These are phyloP conservation scores for Epichloe uncinata DNA, from an alignment of 2,329 filamentous ascomycete genomes.

Conservation along the genomic window DNA sequence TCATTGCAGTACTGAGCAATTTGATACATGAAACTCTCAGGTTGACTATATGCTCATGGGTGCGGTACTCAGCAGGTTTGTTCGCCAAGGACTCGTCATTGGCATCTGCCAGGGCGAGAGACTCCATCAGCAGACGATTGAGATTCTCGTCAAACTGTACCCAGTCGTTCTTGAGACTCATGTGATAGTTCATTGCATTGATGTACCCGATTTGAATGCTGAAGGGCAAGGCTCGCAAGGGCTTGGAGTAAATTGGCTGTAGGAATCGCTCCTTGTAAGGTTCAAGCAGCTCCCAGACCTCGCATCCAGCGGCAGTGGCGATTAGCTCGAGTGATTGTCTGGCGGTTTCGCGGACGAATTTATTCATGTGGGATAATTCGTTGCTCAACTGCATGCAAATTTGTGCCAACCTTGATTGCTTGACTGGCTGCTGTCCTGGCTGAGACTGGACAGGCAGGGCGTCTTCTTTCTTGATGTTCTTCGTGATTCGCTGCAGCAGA, in stretches of 20 bases:
- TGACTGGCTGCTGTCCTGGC: conserved; percentile 30
- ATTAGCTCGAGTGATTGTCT: conserved; percentile 71
- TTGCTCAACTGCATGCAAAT: conserved; percentile 77
- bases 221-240: conserved; percentile 82
- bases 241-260: conserved; percentile 91
- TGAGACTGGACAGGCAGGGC: conserved; percentile 24
- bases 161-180: conserved; percentile 79
- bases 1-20: conserved; percentile 84
- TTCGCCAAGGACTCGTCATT: conserved; percentile 83
- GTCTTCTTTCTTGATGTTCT: conserved; percentile 69
- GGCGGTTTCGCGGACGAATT: conserved; percentile 79
- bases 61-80: conserved; percentile 89
- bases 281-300: conserved; percentile 77
- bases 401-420: conserved; percentile 50
- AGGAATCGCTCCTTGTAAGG: conserved; percentile 83
- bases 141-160: conserved; percentile 86
- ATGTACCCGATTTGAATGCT: conserved; percentile 96
- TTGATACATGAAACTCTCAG: conserved; percentile 87
- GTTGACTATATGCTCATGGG: conserved; percentile 87
- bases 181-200: conserved; percentile 90
- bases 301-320: conserved; percentile 60
- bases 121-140: conserved; percentile 84
- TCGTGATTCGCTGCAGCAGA: conserved; percentile 65
- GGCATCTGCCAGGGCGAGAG: conserved; percentile 83
- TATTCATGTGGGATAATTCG: conserved; percentile 91